phyloP scores from a whole-genome alignment of 106 monocot genomes.

The Dendrobium chrysotoxum region DNA sequence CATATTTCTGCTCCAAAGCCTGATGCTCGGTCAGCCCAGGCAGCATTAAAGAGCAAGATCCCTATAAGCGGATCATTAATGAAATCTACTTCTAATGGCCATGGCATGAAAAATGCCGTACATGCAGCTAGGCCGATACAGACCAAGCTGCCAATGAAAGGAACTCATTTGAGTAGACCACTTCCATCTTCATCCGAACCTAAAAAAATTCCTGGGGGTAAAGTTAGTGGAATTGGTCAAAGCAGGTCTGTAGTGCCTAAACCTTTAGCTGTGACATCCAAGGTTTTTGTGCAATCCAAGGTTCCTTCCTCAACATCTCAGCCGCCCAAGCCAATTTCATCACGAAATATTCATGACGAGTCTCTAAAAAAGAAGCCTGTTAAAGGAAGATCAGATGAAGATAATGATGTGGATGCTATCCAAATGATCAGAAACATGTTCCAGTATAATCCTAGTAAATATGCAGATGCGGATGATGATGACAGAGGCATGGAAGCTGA shows the following conservation, averaged over 20 bases:
- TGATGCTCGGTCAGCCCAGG: constrained; percentile 33
- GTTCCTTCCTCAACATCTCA: constrained; percentile 11
- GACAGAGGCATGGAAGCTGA: constrained; percentile 60
- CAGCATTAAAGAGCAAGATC: constrained; percentile 23
- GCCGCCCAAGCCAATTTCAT: constrained; percentile 32
- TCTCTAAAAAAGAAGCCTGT: constrained; percentile 28
- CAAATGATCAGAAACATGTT: constrained; percentile 56
- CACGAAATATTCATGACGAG: constrained; percentile 2
- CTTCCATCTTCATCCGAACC: constrained; percentile 18
- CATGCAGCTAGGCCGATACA: constrained; percentile 16
- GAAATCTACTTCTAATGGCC: constrained; percentile 11
- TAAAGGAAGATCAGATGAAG: constrained; percentile 28
- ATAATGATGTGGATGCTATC: constrained; percentile 37
- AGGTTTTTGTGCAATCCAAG: no score
- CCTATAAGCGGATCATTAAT: constrained; percentile 22
- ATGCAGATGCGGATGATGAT: constrained; percentile 30
- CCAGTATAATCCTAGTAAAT: constrained; percentile 47
- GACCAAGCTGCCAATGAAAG: constrained; percentile 22
- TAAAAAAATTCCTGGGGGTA: constrained; percentile 11
- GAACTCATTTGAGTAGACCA: constrained; percentile 16
- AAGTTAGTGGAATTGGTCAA: constrained; percentile 1
- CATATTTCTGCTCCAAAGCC: constrained; percentile 17
- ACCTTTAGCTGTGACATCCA: neutral
- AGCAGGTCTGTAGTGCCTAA: neutral
- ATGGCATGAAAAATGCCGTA: constrained; percentile 18